These are phyloP conservation scores for Fusarium pilosicola DNA, from an alignment of 2,329 filamentous ascomycete genomes.

Conservation along the genomic window DNA sequence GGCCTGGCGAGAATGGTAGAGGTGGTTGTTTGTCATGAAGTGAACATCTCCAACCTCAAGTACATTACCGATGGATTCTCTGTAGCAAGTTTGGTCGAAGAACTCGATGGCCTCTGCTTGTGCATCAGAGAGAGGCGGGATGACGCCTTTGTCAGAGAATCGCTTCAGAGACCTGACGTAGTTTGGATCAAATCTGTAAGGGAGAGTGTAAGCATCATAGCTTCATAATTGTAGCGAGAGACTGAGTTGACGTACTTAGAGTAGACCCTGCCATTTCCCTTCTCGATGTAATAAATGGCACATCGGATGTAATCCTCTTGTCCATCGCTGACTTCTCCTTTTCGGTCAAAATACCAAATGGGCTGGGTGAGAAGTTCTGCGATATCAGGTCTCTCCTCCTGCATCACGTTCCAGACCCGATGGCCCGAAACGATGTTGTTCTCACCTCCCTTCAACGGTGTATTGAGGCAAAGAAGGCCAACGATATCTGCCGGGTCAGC, in stretches of 20 bases:
- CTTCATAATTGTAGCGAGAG: too few species aligned
- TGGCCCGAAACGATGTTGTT: slow-evolving; percentile 82
- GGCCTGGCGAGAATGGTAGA: slow-evolving; percentile 81
- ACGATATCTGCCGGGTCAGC: slow-evolving; percentile 85
- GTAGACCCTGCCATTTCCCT: slow-evolving; percentile 55
- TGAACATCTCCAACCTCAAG: slow-evolving; percentile 88
- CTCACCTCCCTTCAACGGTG: slow-evolving; percentile 82
- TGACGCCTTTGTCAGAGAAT: slow-evolving; percentile 18
- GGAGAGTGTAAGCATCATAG: too few species aligned
- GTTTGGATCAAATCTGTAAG: slow-evolving; percentile 73
- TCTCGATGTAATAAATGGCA: slow-evolving; percentile 79
- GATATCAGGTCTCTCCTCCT: slow-evolving; percentile 81
- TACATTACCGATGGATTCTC: slow-evolving; percentile 81
- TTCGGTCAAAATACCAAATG: slow-evolving; percentile 92
- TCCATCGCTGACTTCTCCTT: slow-evolving; percentile 80
- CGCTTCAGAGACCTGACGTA: slow-evolving; percentile 62
- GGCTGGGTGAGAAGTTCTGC: slow-evolving; percentile 78
- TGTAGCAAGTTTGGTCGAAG: slow-evolving; percentile 76
- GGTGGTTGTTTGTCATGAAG: slow-evolving; percentile 80
- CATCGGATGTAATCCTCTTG: slow-evolving; percentile 79
- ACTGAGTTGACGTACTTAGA: slow-evolving; percentile 61
- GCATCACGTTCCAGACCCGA: slow-evolving; percentile 82
- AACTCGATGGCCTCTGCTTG: slow-evolving; percentile 65
- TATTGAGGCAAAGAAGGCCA: slow-evolving; percentile 81
- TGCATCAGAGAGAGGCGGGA: slow-evolving; percentile 54